These are phyloP conservation scores for Puccinellia tenuiflora DNA, from an alignment of 176 grass and related monocot genomes.

Conservation along the genomic window DNA sequence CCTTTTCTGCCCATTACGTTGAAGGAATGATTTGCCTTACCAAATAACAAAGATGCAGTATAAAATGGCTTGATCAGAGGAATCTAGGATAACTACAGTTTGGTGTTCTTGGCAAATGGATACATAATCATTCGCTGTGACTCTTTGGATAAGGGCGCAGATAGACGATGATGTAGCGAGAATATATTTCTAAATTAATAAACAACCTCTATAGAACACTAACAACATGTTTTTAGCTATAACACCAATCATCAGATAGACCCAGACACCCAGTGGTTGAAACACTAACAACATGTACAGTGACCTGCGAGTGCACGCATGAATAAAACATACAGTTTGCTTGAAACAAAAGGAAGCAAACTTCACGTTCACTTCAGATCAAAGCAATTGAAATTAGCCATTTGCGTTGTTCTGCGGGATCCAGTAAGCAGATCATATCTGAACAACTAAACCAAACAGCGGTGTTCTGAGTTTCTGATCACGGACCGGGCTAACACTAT, in stretches of 20 bases:
- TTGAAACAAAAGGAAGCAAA: not conserved
- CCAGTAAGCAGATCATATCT: not conserved
- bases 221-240: not conserved
- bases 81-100: not conserved
- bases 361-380: not conserved
- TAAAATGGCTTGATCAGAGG: not conserved
- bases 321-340: not conserved
- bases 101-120: not conserved
- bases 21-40: not conserved
- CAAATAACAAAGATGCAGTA: not conserved
- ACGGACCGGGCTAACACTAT: not conserved
- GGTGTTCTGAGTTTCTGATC: not conserved
- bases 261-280: not conserved
- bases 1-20: not conserved
- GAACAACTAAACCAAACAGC: not conserved
- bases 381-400: not conserved
- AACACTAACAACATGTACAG: not conserved
- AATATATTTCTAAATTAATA: not conserved
- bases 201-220: not conserved
- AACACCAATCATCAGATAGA: not conserved
- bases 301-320: not conserved
- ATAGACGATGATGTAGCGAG: not conserved
- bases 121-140: not conserved
- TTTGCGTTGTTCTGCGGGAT: not conserved
- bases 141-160: not conserved